Evolutionary conservation across 2,329 filamentous ascomycete species (phyloP).

Genomic region (Aureobasidium sp.): DNA sequence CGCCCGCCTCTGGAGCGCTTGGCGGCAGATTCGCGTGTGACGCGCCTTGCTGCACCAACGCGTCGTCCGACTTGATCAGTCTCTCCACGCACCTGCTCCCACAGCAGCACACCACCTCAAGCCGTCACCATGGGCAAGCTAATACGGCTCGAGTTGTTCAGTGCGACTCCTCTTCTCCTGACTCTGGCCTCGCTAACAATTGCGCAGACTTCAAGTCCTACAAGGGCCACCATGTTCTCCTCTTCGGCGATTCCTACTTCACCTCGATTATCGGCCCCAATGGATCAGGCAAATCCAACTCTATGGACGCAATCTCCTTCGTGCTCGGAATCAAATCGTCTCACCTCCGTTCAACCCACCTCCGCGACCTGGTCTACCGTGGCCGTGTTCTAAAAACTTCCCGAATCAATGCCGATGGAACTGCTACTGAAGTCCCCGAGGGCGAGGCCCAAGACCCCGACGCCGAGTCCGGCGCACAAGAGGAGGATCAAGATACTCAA

Average conservation of each 20-base stretch:
- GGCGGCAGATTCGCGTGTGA: neutral
- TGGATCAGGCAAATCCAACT: constrained; percentile 98
- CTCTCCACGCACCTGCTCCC: neutral
- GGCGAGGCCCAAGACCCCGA: constrained; percentile 48
- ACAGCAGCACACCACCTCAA: neutral
- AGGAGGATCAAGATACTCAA: constrained; percentile 39
- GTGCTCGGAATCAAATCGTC: constrained; percentile 97
- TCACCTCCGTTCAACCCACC: constrained; percentile 87
- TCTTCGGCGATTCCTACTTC: constrained; percentile 97
- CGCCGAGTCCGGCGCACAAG: constrained; percentile 23
- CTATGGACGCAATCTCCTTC: constrained; percentile 99
- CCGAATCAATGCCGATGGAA: constrained; percentile 84
- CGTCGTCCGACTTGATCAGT: constrained; percentile 2
- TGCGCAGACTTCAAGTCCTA: constrained; percentile 93
- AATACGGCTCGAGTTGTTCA: constrained; percentile 87
- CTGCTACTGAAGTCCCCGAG: constrained; percentile 46
- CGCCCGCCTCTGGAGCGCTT: neutral
- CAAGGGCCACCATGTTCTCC: constrained; percentile 86
- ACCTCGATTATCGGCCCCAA: constrained; percentile 99
- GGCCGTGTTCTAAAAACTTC: constrained; percentile 87
- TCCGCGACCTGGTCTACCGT: constrained; percentile 92
- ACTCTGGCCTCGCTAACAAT: constrained; percentile 16
- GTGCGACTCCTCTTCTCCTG: constrained; percentile 41
- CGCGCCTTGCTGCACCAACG: neutral
- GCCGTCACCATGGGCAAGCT: constrained; percentile 78